Base-by-base conservation (phyloP, 2,329 filamentous ascomycete species). In the Sarocladium oryzae region DNA sequence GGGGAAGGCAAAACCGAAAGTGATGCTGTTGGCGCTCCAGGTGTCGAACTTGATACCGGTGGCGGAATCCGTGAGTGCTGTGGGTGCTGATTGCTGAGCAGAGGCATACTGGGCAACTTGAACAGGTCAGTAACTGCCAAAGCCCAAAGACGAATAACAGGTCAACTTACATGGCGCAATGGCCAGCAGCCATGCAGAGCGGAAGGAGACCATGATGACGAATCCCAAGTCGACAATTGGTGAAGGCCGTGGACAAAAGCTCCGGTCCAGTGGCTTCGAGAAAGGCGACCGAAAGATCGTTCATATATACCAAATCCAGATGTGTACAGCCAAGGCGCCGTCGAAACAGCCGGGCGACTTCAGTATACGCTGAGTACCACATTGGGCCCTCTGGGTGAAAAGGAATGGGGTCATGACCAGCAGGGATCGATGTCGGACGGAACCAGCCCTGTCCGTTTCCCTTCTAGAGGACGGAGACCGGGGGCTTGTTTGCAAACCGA, bases 1-100 rank as follows among this genome's bases (percentile, higher is more conserved):
- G 4, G 80, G 80, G 15, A 84, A 66, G 2, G 75, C 76, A 49
- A 84, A 58, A 58, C 81, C 81, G 48, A 78, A 78, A 28, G 71
- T 74, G 49, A 77, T 69, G 32, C 73, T 72, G 9, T 56, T 53
- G 16, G 75, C 70, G 11, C 63, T 68, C 61, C 72, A 78, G 45
- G 75, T 75, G 57, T 75, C 73, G 63, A 81, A 80, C 24, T 63
- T 66, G 56, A 81, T 80, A 18, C 75, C 75, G 9, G 78, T 78
- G 24, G 68, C 66, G 40, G 68, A 62, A 48, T 77, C 73, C 10
- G 66, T 72, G 57, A 71, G 76, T 16, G 52, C 21, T 9, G 53
- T 55, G 20, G 58, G 55, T 15, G 51, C 43, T 4, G 50, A 36
- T 16, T 32, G 21, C 41, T 61, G 60, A 16, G 55, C 58, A 15